A percentile compares a stretch with the other conserved stretches of the same genome.
Conservation (phyloP, 2,329 filamentous ascomycete species). For the Zasmidium citrigriseum region DNA sequence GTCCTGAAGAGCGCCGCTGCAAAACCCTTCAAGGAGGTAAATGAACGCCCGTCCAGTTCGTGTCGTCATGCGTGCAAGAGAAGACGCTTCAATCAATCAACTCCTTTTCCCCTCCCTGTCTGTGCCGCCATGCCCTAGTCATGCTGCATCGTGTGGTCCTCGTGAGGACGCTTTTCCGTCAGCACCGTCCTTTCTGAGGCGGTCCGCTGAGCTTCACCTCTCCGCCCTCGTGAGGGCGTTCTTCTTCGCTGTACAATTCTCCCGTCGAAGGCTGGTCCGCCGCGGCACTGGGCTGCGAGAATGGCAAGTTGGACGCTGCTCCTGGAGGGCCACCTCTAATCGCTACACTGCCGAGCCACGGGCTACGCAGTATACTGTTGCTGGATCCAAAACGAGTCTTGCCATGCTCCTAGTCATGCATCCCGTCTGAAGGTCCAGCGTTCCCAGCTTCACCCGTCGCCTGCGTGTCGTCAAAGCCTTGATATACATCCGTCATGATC, state of each 20-base stretch:
- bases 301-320: no score
- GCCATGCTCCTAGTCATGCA: not conserved
- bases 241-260: no score
- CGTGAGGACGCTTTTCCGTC: no score
- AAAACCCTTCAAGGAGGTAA: no score
- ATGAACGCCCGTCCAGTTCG: not conserved
- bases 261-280: no score
- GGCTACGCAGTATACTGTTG: not conserved
- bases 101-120: not conserved
- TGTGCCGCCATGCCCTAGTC: not conserved
- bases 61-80: not conserved
- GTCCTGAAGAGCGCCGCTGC: not conserved
- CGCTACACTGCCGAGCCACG: not conserved
- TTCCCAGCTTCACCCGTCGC: not conserved
- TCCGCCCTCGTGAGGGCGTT: no score
- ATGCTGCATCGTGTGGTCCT: no score
- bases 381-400: not conserved
- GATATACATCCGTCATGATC: conserved; percentile 29
- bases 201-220: no score
- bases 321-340: no score
- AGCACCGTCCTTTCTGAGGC: no score
- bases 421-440: not conserved
- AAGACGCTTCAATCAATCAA: not conserved
- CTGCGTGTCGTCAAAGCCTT: not conserved
- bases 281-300: no score